Conservation (phyloP, 2,329 filamentous ascomycete genomes). For the Trichoderma sp. region DNA sequence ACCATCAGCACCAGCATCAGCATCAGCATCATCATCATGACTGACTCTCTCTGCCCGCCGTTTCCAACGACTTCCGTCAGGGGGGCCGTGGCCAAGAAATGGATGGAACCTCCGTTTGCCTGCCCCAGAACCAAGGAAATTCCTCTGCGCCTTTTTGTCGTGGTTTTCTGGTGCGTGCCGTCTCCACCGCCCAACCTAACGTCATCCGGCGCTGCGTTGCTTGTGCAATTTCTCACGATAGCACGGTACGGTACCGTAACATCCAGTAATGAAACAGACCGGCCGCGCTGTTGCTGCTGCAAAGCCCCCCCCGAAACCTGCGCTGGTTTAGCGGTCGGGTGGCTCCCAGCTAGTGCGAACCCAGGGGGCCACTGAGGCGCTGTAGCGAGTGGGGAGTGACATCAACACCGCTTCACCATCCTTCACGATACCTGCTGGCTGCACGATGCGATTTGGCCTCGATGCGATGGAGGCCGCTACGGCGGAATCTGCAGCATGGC, state of each 20-base stretch:
- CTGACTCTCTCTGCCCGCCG: neutral
- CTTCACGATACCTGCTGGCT: conserved; percentile 1
- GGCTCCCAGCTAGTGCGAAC: neutral
- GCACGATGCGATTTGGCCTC: neutral
- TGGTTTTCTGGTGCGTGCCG: neutral
- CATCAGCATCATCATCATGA: conserved; percentile 4
- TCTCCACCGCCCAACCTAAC: conserved; percentile 11
- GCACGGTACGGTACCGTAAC: too few species aligned
- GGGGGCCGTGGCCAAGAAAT: neutral
- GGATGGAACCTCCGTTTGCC: neutral
- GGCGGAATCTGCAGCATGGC: neutral
- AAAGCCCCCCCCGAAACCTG: neutral
- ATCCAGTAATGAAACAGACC: neutral
- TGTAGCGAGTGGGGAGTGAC: conserved; percentile 2
- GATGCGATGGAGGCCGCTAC: conserved; percentile 4
- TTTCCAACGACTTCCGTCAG: neutral
- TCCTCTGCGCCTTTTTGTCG: conserved; percentile 19
- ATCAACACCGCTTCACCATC: conserved; percentile 15
- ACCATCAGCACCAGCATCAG: neutral
- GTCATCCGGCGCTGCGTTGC: conserved; percentile 6
- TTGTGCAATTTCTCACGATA: neutral
- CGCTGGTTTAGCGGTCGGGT: neutral
- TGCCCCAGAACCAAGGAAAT: conserved; percentile 13
- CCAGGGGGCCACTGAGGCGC: conserved; percentile 5
- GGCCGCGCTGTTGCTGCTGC: neutral